Base-by-base conservation (phyloP, 257 asterid species). In the Penstemon newberryi region DNA sequence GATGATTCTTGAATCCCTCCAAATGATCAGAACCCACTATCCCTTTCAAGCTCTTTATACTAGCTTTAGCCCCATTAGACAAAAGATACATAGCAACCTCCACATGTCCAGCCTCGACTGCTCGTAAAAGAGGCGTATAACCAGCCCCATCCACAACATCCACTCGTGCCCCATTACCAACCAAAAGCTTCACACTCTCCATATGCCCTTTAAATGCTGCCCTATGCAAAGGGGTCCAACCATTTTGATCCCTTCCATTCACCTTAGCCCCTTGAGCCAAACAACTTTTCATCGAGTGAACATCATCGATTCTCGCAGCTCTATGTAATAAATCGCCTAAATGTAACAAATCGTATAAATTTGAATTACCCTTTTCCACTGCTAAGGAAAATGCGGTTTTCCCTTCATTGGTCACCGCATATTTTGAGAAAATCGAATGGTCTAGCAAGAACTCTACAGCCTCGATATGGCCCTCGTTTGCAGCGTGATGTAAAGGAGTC, bases 221-320 rank as follows among this genome's bases (percentile, higher is more conserved):
- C 45, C 91, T 78, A n/a, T 91, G 96, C 78, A 91, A 61, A 10
- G 95, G 84, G 0, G 82, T 83, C 97, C 96, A 91, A 1, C 95
- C 97, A 41, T 89, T 88, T 56, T 88, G 95, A 73, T 91, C 97
- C 43, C 56, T 66, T 1, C 86, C 88, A 7, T 87, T 79, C 40
- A 82, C 87, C 37, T 80, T 73, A 2, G 89, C 89, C 42, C 96
- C 95, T 37, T 78, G 79, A 1, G 77, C 83, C 41, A 91, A n/a
- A 7, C 85, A 82, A 8, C 76, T 79, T 78, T 76, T 80, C 55
- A 87, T 79, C 6, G 73, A 19, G 55, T 77, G 80, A 40, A 77
- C 79, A 40, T 85, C 95, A 11, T 77, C 82, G 3, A 63, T 41
- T 12, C 83, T 56, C 1, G 97, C 95, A 0, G 90, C 91, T 45